Base-by-base conservation (phyloP, 2,329 filamentous ascomycete species). In the Aspergillus versicolor region DNA sequence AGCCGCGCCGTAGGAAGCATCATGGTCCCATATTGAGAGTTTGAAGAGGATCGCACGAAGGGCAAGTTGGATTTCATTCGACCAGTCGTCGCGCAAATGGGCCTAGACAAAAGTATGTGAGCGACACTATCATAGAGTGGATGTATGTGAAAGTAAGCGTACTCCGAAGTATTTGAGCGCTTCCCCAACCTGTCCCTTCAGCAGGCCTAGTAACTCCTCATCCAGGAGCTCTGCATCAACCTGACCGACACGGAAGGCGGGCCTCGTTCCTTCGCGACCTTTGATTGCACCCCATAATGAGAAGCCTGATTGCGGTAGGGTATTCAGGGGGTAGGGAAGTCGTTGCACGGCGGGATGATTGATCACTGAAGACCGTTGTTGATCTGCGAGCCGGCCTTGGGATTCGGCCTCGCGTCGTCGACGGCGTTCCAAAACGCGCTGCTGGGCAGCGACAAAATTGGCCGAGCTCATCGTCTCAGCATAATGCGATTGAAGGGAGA, bases 191-290 rank as follows among this genome's bases (percentile, higher is more conserved):
- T 99, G 93, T 5, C 84, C 85, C 70, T 90, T 92, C 58, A 99
- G 79, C 63, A 97, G 82, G n/a, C 85, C 84, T 22, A 97, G 81
- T 45, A 99, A 81, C 77, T 97, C 94, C 70, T 96, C 91, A 73
- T 99, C 94, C 17, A 99, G 82, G 49, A 99, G 81, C 74, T 97
- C 94, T 38, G 94, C 92, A 74, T 99, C 94, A 43, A 97, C 91
- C 76, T 99, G 94, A 27, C 93, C 92, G 27, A 99, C 94, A 53
- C 94, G 88, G 73, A 96, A 97, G 11, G 90, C 88, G 5, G 94
- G 93, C 15, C 86, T 81, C 22, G 90, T 93, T 44, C 91, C 91
- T 69, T 92, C 87, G 59, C 89, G 86, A 5, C 88, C 87, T 40
- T 84, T 85, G 42, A 93, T 77, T 4, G 82, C 78, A 69, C 92